Evolutionary conservation across 805 yeast genomes (phyloP).

Genomic region (Yarrowia sp.): DNA sequence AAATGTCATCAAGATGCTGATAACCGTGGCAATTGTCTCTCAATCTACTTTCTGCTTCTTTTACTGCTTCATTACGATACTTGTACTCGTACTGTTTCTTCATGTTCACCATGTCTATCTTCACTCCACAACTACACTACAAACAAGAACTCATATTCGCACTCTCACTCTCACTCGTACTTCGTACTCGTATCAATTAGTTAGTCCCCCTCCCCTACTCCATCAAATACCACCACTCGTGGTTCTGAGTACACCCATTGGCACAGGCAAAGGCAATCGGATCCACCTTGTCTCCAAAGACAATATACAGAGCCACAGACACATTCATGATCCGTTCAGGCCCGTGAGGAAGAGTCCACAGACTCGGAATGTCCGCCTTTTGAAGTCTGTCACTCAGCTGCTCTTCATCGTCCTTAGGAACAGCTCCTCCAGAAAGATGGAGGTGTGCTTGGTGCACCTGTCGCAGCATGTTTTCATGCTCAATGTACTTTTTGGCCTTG

Average conservation of each 20-base stretch:
- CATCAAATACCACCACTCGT: conserved; percentile 9
- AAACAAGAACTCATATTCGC: too few relatives aligned
- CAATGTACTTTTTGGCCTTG: conserved; percentile 16
- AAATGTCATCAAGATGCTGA: too few relatives aligned
- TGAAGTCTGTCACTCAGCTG: background rate
- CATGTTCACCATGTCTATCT: too few relatives aligned
- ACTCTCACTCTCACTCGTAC: too few relatives aligned
- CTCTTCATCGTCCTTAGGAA: background rate
- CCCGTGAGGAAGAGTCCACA: conserved; percentile 13
- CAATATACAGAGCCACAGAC: background rate
- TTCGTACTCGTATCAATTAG: too few relatives aligned
- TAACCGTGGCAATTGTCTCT: too few relatives aligned
- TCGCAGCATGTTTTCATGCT: background rate
- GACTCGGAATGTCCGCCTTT: conserved; percentile 14
- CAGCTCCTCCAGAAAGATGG: background rate
- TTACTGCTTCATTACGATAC: too few relatives aligned
- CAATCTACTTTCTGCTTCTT: too few relatives aligned
- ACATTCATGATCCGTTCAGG: conserved; percentile 12
- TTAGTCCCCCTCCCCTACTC: background rate
- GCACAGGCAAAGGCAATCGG: conserved; percentile 1
- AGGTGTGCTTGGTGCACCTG: conserved; percentile 1
- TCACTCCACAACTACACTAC: too few relatives aligned
- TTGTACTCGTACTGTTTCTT: too few relatives aligned
- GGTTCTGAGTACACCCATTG: background rate
- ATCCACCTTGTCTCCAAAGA: conserved; percentile 13